Conservation (phyloP, 768 basidiomycete species). For the Fistulinella prunicolor region DNA sequence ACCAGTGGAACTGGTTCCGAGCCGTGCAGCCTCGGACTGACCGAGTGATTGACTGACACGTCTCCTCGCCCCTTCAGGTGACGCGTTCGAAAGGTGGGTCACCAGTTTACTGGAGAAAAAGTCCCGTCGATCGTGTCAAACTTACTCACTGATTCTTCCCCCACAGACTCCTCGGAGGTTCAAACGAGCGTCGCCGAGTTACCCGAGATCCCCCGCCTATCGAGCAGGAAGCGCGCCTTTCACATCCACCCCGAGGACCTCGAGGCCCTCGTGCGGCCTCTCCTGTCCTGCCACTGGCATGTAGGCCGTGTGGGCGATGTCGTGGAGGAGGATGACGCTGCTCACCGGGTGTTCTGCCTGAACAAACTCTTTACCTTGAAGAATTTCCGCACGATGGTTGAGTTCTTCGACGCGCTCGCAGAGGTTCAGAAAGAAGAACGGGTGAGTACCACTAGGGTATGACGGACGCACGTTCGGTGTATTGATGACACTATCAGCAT, state of each 20-base stretch:
- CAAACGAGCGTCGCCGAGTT: conserved; percentile 11
- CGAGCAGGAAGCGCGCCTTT: conserved; percentile 33
- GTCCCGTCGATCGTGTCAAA: too few relatives aligned
- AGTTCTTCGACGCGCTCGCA: conserved; percentile 29
- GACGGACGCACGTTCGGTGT: too few relatives aligned
- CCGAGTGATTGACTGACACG: too few relatives aligned
- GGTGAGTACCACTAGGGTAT: conserved; percentile 28
- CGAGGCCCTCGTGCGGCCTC: conserved; percentile 34
- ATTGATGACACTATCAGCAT: conserved; percentile 20
- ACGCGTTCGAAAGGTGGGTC: conserved; percentile 21
- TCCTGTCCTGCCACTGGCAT: conserved; percentile 33
- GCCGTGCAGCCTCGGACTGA: too few relatives aligned
- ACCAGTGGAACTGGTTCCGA: neutral
- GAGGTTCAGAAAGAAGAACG: conserved; percentile 30
- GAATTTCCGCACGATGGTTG: conserved; percentile 21
- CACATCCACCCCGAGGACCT: conserved; percentile 35
- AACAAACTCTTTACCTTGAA: conserved; percentile 31
- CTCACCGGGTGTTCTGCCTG: conserved; percentile 19
- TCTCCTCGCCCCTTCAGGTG: too few relatives aligned
- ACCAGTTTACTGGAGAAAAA: neutral
- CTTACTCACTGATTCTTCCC: too few relatives aligned
- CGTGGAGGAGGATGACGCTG: conserved; percentile 5
- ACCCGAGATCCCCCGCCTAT: conserved; percentile 27
- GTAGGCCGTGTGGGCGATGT: conserved; percentile 13
- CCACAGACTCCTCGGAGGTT: conserved; percentile 16